Evolutionary conservation across 495 filamentous ascomycete genomes (phyloP), one percentile per base, ranked within the genome.

Genomic region (Aspergillus incahuasiensis): DNA sequence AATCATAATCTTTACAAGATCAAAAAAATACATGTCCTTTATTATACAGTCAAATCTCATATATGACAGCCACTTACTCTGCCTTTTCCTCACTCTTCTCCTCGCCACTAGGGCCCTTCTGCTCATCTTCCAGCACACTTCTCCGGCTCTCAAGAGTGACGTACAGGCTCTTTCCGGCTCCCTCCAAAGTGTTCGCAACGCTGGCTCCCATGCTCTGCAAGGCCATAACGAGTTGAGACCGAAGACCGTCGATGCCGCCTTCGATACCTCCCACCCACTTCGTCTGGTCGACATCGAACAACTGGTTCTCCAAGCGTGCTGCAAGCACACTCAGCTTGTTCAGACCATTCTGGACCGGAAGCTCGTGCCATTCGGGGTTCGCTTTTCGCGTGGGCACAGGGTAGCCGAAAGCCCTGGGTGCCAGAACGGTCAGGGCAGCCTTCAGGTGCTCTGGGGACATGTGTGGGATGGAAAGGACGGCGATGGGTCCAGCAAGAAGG

Each of bases 241-340:
- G 81, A 60, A 97, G 76, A 18, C 86, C 85, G 25, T 92, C 90
- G 55, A 96, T 66, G 11, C 91, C 91, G 48, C 86, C 87, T 61
- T 87, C 79, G 64, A 97, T 88, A n/a, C 83, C 80, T 40, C 87
- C 89, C 48, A 97, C 82, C 88, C 89, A 94, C 67, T 84, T 87
- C 53, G 89, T 76, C 58, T 89, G 86, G 16, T 86, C 85, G 25
- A 79, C 64, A 72, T 98, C 95, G 62, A 97, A 90, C 42, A 91
- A 87, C 72, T 81, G 83, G 56, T 87, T 87, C 60, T 88, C 84
- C 21, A 96, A 82, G 52, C 94, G 79, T 16, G 91, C 91, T 52
- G 90, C 95, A 41, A 97, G 71, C 32, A 98, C 63, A 68, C 95
- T 73, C 54, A 97, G 70, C 73, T 98, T 98, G 69, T 88, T 83